Evolutionary conservation across 2,329 filamentous ascomycete species (phyloP).

Genomic region (Fusarium subtropicale): DNA sequence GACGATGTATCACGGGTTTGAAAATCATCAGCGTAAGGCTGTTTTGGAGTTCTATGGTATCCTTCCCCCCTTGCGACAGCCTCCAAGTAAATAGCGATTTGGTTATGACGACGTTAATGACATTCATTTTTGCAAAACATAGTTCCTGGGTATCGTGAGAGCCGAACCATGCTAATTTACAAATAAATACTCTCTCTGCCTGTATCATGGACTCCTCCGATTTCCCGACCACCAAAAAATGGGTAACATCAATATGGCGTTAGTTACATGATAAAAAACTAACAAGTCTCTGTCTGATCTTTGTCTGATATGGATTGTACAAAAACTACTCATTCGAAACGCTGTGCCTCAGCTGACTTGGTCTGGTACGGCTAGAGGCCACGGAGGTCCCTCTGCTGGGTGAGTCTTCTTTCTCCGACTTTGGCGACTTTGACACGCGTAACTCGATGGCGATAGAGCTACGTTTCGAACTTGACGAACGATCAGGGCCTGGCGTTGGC

Average conservation of each 20-base stretch:
- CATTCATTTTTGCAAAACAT: neutral
- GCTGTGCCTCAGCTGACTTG: constrained; percentile 32
- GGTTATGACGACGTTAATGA: constrained; percentile 32
- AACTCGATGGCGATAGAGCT: constrained; percentile 21
- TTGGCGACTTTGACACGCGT: constrained; percentile 21
- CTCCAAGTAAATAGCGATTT: constrained; percentile 17
- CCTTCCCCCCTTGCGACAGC: constrained; percentile 9
- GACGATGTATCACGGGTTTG: constrained; percentile 22
- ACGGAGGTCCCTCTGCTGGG: constrained; percentile 5
- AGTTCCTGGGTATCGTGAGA: neutral
- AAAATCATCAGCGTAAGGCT: constrained; percentile 28
- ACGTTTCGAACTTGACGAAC: constrained; percentile 15
- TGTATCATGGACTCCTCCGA: neutral
- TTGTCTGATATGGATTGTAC: neutral
- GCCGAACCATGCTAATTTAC: neutral
- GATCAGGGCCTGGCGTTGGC: constrained; percentile 4
- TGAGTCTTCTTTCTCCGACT: neutral
- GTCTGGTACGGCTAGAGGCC: constrained; percentile 4
- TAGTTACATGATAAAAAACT: neutral
- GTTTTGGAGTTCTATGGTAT: constrained; percentile 40
- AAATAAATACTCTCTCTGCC: neutral
- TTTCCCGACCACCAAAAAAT: neutral
- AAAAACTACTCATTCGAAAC: constrained; percentile 7
- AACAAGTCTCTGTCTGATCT: neutral
- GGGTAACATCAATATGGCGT: neutral